Evolutionary conservation across 352 stramenopile species (phyloP).

Genomic region (Globisporangium echinulatum): DNA sequence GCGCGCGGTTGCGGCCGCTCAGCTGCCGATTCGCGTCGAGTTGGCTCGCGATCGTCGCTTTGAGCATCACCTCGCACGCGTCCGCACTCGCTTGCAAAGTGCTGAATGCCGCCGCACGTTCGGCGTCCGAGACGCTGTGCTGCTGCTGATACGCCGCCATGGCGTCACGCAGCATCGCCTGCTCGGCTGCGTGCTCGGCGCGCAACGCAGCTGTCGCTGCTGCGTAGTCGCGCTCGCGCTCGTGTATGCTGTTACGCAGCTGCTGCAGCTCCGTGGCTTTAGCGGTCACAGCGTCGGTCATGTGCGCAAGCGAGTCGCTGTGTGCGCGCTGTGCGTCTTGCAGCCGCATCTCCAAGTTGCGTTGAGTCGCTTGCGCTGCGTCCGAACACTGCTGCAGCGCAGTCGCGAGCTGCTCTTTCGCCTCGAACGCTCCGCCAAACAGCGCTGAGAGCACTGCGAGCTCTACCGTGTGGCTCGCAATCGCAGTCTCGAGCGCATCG

Average conservation of each 20-base stretch:
- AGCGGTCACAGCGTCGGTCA: slow-evolving; percentile 31
- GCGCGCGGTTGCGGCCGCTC: slow-evolving; percentile 24
- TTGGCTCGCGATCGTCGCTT: slow-evolving; percentile 28
- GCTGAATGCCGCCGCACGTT: slow-evolving; percentile 14
- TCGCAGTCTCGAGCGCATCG: neutral
- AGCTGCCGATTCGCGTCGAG: slow-evolving; percentile 37
- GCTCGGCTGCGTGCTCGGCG: neutral
- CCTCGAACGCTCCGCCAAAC: slow-evolving; percentile 5
- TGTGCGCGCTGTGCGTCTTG: neutral
- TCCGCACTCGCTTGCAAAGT: slow-evolving; percentile 10
- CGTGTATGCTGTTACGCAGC: slow-evolving; percentile 14
- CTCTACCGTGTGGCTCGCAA: neutral
- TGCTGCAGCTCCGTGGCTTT: slow-evolving; percentile 30
- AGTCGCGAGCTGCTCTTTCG: slow-evolving; percentile 1
- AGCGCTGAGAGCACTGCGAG: slow-evolving; percentile 3
- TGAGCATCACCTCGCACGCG: slow-evolving; percentile 25
- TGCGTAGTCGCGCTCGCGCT: neutral
- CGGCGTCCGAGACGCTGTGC: slow-evolving; percentile 28
- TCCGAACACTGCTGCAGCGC: slow-evolving; percentile 12
- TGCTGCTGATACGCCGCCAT: slow-evolving; percentile 14
- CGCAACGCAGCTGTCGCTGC: neutral
- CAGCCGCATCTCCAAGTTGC: neutral
- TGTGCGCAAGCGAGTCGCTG: slow-evolving; percentile 18
- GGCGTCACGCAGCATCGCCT: neutral
- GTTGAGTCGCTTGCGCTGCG: slow-evolving; percentile 5